Evolutionary conservation across 75 land plant species (phyloP).

Genomic region (Sequoia sempervirens): DNA sequence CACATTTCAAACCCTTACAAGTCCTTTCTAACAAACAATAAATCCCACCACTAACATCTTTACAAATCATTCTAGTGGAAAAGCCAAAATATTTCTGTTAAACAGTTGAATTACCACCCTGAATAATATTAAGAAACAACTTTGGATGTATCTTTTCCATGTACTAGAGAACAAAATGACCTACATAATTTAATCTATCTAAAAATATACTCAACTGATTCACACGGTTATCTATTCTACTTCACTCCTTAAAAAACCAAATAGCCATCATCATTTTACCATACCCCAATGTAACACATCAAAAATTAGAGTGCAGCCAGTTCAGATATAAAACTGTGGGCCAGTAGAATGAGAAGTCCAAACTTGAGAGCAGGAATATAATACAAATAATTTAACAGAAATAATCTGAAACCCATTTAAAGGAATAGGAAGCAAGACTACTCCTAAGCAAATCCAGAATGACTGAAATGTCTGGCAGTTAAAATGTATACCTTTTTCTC

Average conservation of each 20-base stretch:
- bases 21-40: background rate
- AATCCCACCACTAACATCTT: background rate
- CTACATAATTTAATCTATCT: background rate
- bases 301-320: background rate
- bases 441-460: background rate
- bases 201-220: background rate
- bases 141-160: background rate
- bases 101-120: background rate
- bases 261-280: background rate
- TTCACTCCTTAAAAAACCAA: background rate
- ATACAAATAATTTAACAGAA: background rate
- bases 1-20: background rate
- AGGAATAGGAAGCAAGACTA: background rate
- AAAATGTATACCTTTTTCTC: slow-evolving; percentile 41
- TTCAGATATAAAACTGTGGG: background rate
- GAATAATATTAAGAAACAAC: background rate
- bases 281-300: background rate
- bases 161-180: background rate
- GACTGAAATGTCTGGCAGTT: background rate
- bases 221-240: background rate
- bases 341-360: background rate
- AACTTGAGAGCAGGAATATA: background rate
- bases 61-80: background rate
- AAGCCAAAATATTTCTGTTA: background rate
- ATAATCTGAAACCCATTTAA: background rate